Base-by-base conservation (phyloP, 441 rosid genomes). In the Eutrema salsugineum region DNA sequence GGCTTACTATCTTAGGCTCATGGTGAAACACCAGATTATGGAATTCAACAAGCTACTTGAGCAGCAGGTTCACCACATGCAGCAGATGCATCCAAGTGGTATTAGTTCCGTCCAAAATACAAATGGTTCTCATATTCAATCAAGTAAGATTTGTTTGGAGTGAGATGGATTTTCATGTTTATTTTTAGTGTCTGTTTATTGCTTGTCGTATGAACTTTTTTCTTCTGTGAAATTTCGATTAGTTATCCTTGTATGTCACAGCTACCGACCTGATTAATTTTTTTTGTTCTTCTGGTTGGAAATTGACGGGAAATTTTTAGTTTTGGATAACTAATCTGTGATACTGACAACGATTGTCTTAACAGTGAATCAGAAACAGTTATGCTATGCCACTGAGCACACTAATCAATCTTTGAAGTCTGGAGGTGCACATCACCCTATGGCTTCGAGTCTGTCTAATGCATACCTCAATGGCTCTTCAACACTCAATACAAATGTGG, bases 31-130 rank as follows among this genome's bases (percentile, higher is more conserved):
- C 70, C 99, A 96, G 84, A 93, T 96, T 66, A 50, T 81, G 79
- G 97, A 96, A 81, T 96, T 96, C 81, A 96, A 96, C 83, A 87
- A 85, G 89, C 84, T 96, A 64, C 98, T 96, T 71, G 97, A 86
- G 81, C 90, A 88, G 73, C 99, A 96, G 79, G 91, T 87, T 65
- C 88, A 46, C 58, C 83, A 93, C 80, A 93, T 90, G 97, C 87
- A 10, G 73, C 93, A 86, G 78, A 85, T 91, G 57, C 88, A 76
- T 75, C 81, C 89, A 68, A 72, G 89, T 63, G 90, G 85, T 48
- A 82, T 85, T 46, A 40, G 85, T 58, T 42, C 94, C 43, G 58
- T 91, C 60, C 83, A 89, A 66, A 78, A 83, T 72, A 78, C 97
- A 35, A 93, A 91, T 77, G 98, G 98, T 68, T 86, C 87, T 70